Evolutionary conservation across 352 stramenopile species (phyloP).

Genomic region (Globisporangium cylindrosporum): DNA sequence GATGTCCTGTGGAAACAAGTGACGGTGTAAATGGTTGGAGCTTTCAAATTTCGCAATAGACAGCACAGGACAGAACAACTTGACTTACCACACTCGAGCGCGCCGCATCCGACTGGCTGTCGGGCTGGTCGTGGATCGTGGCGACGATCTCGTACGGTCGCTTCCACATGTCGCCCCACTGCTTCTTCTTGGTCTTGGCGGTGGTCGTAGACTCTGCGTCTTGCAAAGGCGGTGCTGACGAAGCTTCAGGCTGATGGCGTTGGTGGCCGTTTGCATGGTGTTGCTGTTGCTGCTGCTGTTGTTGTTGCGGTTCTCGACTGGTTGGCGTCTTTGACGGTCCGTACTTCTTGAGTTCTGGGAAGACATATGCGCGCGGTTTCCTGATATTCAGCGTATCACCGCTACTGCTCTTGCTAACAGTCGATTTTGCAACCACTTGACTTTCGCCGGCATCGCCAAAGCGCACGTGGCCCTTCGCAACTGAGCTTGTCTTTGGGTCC

Average conservation of each 20-base stretch:
- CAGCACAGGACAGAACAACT: background rate
- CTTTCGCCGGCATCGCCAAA: constrained; percentile 37
- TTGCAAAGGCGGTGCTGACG: background rate
- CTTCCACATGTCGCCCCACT: constrained; percentile 66
- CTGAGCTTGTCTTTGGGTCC: background rate
- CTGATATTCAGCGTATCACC: background rate
- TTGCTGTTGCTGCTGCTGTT: background rate
- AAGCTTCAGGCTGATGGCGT: background rate
- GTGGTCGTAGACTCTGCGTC: background rate
- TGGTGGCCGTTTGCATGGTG: background rate
- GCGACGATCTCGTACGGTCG: constrained; percentile 76
- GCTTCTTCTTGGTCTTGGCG: constrained; percentile 15
- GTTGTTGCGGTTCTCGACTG: background rate
- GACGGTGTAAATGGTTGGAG: background rate
- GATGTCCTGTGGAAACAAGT: constrained; percentile 23
- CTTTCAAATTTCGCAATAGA: background rate
- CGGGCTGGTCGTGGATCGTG: constrained; percentile 42
- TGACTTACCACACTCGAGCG: background rate
- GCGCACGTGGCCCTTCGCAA: constrained; percentile 31
- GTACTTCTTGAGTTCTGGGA: constrained; percentile 55
- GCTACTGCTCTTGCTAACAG: background rate
- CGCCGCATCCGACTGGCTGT: background rate
- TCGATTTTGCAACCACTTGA: background rate
- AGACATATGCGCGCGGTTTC: constrained; percentile 3
- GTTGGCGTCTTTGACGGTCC: constrained; percentile 26